Conservation (phyloP, 495 filamentous ascomycete genomes). For the Lophium mytilinum region DNA sequence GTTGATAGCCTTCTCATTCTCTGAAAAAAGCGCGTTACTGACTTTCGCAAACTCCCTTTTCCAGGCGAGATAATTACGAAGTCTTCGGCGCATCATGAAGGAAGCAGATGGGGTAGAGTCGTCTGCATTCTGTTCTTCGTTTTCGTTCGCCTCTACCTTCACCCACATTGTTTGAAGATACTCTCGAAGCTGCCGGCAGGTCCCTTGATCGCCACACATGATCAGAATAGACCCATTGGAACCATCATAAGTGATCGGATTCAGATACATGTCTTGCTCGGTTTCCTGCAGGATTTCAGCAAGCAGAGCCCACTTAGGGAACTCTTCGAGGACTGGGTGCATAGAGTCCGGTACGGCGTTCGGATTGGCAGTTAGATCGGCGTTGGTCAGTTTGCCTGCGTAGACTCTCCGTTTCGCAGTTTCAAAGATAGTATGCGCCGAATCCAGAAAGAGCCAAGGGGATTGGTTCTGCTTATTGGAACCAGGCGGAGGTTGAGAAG, state of each 20-base stretch:
- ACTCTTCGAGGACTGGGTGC: constrained; percentile 85
- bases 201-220: constrained; percentile 88
- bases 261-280: constrained; percentile 81
- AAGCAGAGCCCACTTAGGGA: constrained; percentile 86
- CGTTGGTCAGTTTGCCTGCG: constrained; percentile 50
- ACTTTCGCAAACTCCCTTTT: constrained; percentile 83
- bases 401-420: constrained; percentile 90
- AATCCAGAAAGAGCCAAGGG: constrained; percentile 94
- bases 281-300: constrained; percentile 88
- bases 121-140: constrained; percentile 35
- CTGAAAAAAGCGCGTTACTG: constrained; percentile 60
- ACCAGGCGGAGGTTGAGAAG: constrained; percentile 80
- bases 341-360: constrained; percentile 56
- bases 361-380: constrained; percentile 30
- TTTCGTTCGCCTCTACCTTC: constrained; percentile 41
- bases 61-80: constrained; percentile 88
- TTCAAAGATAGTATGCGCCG: constrained; percentile 87
- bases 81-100: constrained; percentile 80
- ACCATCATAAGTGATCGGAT: constrained; percentile 64
- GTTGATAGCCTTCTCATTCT: constrained; percentile 72
- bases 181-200: constrained; percentile 82
- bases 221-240: constrained; percentile 86
- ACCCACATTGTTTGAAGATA: constrained; percentile 88
- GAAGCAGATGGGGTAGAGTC: constrained; percentile 57
- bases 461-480: constrained; percentile 82